Base-by-base conservation (phyloP, 768 basidiomycete species). In the Tephrocybe rancida region DNA sequence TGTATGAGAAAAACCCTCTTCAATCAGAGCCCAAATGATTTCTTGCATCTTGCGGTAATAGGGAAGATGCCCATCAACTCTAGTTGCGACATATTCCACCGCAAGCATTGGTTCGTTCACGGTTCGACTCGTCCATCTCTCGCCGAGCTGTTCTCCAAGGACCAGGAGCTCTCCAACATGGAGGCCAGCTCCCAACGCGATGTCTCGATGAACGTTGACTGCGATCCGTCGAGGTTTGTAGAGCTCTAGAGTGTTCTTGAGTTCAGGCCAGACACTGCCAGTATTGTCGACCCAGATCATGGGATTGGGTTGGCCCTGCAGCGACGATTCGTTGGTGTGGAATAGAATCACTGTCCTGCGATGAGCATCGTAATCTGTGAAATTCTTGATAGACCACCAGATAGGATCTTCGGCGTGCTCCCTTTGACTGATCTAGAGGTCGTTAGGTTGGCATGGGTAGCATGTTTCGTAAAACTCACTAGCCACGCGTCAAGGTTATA, bases 381-480 rank as follows among this genome's bases (percentile, higher is more conserved):
- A 69, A 45, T 77, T 73, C 52, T 79, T 77, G 43, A 81, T 67
- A 5, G 80, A 75, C 70, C 76, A 74, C 74, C 81, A 82, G 13
- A 78, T 66, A 5, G 79, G 77, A 58, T 83, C 81, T 53, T 83
- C 81, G 2, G 80, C 80, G 56, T 81, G 77, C 56, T 83, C 81
- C 32, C 78, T 69, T 67, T 77, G 74, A 48, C 66, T 67, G 60
- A 78, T 71, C 77, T 80, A 60, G 29, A 48, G 27, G 39, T 22
- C 32, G 11, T 39, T 41, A 27, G 35, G 29, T 22, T 38, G 46
- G 16, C 35, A 30, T 5, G 35, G 16, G 4, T 16, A 6, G 16
- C n/a, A 13, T 6, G n/a, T 37, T 9, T 4, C 35, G n/a, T 9
- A 6, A 13, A 37, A 37, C 35, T 16, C 35, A 76, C 76, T 53